Evolutionary conservation across 176 grass and related monocot species (phyloP).

Genomic region (Zoysia pacifica): DNA sequence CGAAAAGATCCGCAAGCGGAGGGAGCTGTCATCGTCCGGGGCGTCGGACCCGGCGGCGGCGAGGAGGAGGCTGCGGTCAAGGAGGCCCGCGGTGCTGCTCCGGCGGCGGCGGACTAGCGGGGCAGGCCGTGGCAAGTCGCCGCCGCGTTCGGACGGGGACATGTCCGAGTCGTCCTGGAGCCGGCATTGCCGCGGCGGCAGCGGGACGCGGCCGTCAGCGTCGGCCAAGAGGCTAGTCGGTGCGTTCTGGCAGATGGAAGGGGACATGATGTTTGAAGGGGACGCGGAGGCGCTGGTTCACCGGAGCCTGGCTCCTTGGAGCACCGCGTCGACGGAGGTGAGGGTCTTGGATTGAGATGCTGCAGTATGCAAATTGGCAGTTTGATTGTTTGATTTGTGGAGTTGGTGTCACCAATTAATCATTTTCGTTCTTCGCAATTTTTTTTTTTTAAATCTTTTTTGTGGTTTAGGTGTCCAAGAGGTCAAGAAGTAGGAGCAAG

Average conservation of each 20-base stretch:
- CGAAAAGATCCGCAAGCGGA: conserved; percentile 53
- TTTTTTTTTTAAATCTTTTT: background rate
- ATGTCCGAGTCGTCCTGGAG: conserved; percentile 58
- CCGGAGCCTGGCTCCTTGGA: conserved; percentile 35
- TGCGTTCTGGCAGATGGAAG: conserved; percentile 73
- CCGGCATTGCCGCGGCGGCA: conserved; percentile 33
- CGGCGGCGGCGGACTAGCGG: conserved; percentile 27
- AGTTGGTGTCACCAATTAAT: background rate
- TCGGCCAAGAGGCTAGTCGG: conserved; percentile 70
- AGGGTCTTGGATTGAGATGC: background rate
- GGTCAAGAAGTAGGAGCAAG: conserved; percentile 40
- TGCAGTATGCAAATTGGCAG: background rate
- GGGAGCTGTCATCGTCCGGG: conserved; percentile 63
- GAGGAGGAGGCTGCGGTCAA: conserved; percentile 47
- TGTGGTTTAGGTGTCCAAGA: conserved; percentile 42
- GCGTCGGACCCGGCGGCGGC: conserved; percentile 41
- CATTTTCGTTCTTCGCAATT: no score
- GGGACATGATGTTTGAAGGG: conserved; percentile 37
- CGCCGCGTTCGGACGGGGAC: conserved; percentile 18
- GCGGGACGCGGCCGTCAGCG: conserved; percentile 24
- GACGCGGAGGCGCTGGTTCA: background rate
- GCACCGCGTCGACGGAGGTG: conserved; percentile 44
- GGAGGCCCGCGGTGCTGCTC: conserved; percentile 57
- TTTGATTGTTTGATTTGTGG: background rate
- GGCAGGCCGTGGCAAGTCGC: background rate